phyloP scores from a whole-genome alignment of 495 filamentous ascomycete species.

The Polyplosphaeria fusca region DNA sequence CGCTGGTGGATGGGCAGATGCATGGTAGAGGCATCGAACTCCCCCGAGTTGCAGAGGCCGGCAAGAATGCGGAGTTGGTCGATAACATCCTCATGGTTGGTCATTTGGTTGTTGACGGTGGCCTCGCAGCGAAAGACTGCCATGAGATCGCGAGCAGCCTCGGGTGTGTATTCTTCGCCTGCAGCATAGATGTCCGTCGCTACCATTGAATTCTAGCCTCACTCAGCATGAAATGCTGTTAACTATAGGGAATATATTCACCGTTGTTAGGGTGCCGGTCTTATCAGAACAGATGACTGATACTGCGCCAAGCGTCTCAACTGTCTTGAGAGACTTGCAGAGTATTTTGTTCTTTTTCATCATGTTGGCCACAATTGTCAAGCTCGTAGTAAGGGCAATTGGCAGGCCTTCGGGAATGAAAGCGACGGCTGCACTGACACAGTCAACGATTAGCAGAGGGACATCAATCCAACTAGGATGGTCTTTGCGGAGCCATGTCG shows the following conservation, averaged over 20 bases:
- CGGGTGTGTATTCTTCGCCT: constrained; percentile 26
- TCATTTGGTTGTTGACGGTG: background rate
- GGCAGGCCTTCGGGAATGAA: constrained; percentile 73
- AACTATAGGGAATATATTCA: no score
- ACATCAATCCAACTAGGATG: constrained; percentile 67
- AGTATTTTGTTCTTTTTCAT: constrained; percentile 64
- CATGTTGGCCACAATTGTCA: constrained; percentile 59
- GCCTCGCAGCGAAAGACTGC: constrained; percentile 5
- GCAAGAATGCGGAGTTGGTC: constrained; percentile 40
- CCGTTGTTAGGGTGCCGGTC: constrained; percentile 63
- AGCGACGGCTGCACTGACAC: constrained; percentile 61
- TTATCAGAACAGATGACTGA: constrained; percentile 68
- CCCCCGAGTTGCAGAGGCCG: constrained; percentile 66
- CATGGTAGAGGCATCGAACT: constrained; percentile 61
- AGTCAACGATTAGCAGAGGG: constrained; percentile 61
- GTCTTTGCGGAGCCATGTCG: constrained; percentile 57
- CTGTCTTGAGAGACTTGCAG: constrained; percentile 63
- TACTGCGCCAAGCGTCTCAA: constrained; percentile 67
- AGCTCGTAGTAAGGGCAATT: constrained; percentile 55
- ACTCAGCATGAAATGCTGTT: no score
- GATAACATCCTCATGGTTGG: constrained; percentile 13
- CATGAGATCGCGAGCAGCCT: constrained; percentile 17
- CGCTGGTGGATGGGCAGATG: constrained; percentile 53
- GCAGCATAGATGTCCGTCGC: constrained; percentile 25
- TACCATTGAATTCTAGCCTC: background rate